Base-by-base conservation (phyloP, 768 basidiomycete species). In the Coprinopsis marcescibilis region DNA sequence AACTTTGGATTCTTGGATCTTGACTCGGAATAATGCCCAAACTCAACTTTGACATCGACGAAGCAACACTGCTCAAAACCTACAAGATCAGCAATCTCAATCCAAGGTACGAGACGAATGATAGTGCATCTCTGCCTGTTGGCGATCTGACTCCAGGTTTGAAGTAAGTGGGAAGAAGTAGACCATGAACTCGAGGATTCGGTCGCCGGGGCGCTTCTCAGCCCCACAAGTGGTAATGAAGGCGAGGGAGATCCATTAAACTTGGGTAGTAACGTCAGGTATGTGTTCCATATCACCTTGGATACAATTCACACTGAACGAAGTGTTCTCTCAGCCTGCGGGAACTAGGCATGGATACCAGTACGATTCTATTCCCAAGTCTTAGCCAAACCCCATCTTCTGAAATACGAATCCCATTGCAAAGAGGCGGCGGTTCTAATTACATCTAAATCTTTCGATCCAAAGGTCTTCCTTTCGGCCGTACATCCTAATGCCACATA, bases 401-500 rank as follows among this genome's bases (percentile, higher is more conserved):
- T 23, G 17, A 10, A 20, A 29, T 40, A 27, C 36, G 38, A 43
- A 43, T 15, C 10, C 43, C 24, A 20, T 42, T 29, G 30, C 35
- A 32, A 57, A 90, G 89, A 88, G 71, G 80, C 89, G 4, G 71
- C 89, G 8, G 83, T 93, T 48, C 72, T 90, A 30, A 81, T 97
- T 13, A 83, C 83, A 3, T 95, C 92, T 26, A 99, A 98, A 61
- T 81, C 89, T 2, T 99, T 99, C 69, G 90, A 97, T 60, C 92
- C 96, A 5, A 97, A 95, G 62, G 78, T 80, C 1, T 99, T 96
- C 64, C 73, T 99, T 12, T 89, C 91, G 6, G 79, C 78, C 10
- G 82, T 93, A 4, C 93, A 99, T 59, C 96, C 96, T 3, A 87
- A 95, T 55, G 95, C 95, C 2, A 90, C 91, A 0, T 96, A 92